Percentiles rank a stretch among this genome's conserved stretches.
Conservation (phyloP, 345 rosid species). For the Arabidopsis suecica region DNA sequence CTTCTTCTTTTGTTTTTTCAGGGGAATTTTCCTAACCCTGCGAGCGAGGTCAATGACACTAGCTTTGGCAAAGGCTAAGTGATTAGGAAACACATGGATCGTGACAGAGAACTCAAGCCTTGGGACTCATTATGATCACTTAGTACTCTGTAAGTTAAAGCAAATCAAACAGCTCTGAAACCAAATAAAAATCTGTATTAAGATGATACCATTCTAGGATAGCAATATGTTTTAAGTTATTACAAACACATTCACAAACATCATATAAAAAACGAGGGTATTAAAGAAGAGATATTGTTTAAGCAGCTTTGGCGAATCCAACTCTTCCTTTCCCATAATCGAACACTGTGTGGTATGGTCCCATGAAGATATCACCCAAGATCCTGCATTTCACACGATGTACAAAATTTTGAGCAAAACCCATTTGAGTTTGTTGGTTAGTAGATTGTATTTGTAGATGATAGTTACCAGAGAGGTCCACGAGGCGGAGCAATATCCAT, state of each 20-base stretch:
- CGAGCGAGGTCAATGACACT: conserved; percentile 68
- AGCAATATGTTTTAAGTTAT: conserved; percentile 35
- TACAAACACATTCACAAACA: conserved; percentile 43
- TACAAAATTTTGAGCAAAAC: conserved; percentile 4
- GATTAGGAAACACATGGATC: conserved; percentile 18
- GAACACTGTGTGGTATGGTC: conserved; percentile 85
- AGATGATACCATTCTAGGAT: conserved; percentile 33
- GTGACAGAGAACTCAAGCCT: conserved; percentile 2
- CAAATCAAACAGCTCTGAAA: conserved; percentile 2
- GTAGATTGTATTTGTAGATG: conserved; percentile 14
- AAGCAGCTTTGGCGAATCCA: conserved; percentile 93
- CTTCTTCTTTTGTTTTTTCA: conserved; percentile 43
- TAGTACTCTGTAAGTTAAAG: conserved; percentile 28
- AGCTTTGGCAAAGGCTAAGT: conserved; percentile 53
- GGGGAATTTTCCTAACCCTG: conserved; percentile 93
- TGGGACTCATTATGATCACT: background rate
- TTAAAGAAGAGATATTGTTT: conserved; percentile 37
- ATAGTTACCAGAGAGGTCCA: conserved; percentile 64
- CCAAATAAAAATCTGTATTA: conserved; percentile 35
- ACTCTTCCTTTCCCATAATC: conserved; percentile 78
- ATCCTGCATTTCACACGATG: conserved; percentile 62
- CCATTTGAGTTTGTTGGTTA: conserved; percentile 7
- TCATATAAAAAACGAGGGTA: conserved; percentile 23
- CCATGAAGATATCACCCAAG: conserved; percentile 93
- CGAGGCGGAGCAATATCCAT: conserved; percentile 68